Evolutionary conservation across 2,329 filamentous ascomycete species (phyloP).

Genomic region (Fusarium temperatum): DNA sequence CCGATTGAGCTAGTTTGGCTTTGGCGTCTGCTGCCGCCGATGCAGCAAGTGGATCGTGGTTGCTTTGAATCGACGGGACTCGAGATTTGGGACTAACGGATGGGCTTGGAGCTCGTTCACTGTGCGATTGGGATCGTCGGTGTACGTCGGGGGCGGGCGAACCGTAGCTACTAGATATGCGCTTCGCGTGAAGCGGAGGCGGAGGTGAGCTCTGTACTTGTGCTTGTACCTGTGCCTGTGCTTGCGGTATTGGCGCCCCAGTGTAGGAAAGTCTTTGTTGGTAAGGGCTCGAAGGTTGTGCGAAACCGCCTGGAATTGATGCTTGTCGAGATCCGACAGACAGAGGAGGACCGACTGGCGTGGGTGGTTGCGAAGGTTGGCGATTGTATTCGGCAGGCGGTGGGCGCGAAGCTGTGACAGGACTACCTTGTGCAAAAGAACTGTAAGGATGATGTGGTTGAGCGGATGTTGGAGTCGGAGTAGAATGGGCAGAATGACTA

Average conservation of each 20-base stretch:
- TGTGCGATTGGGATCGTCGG: constrained; percentile 62
- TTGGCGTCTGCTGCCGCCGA: constrained; percentile 45
- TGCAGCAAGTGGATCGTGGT: constrained; percentile 45
- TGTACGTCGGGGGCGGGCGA: constrained; percentile 53
- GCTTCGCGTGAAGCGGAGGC: constrained; percentile 50
- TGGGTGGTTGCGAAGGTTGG: constrained; percentile 63
- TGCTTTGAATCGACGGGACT: constrained; percentile 62
- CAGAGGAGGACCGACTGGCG: constrained; percentile 62
- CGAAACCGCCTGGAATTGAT: constrained; percentile 51
- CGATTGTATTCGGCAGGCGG: constrained; percentile 55
- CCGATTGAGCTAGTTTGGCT: constrained; percentile 24
- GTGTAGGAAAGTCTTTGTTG: constrained; percentile 57
- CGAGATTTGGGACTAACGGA: constrained; percentile 84
- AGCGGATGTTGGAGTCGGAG: constrained; percentile 68
- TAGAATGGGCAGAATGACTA: constrained; percentile 67
- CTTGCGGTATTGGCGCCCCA: constrained; percentile 42
- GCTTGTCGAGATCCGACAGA: constrained; percentile 55
- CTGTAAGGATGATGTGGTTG: constrained; percentile 67
- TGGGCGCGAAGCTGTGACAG: constrained; percentile 56
- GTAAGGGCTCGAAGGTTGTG: constrained; percentile 67
- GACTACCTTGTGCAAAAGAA: constrained; percentile 62
- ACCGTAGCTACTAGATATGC: constrained; percentile 57
- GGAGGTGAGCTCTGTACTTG: constrained; percentile 48
- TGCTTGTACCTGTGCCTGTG: constrained; percentile 41
- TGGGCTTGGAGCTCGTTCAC: constrained; percentile 74